Evolutionary conservation across 2,329 filamentous ascomycete species (phyloP).

Genomic region (Acephala macrosclerotiorum): DNA sequence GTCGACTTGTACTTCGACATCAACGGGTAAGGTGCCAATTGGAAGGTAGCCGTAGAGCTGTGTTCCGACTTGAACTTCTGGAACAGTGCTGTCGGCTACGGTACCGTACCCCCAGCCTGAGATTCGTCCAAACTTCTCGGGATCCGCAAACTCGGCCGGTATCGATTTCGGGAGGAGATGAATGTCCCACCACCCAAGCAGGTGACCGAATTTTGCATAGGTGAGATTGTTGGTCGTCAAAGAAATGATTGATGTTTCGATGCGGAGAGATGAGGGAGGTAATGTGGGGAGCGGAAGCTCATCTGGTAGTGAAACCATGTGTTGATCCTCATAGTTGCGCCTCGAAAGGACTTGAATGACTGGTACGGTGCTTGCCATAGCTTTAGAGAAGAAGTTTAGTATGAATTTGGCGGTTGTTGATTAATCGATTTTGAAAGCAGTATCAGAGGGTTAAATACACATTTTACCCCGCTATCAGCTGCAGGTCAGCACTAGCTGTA

Average conservation of each 20-base stretch:
- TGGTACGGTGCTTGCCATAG: slow-evolving; percentile 17
- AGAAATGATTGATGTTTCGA: slow-evolving; percentile 35
- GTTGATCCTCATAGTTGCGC: slow-evolving; percentile 37
- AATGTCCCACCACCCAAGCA: slow-evolving; percentile 40
- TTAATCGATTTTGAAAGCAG: not conserved
- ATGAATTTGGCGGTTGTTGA: not conserved
- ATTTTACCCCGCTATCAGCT: not conserved
- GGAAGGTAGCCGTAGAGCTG: slow-evolving; percentile 38
- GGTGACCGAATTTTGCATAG: slow-evolving; percentile 35
- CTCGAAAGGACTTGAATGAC: slow-evolving; percentile 37
- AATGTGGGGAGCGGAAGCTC: slow-evolving; percentile 30
- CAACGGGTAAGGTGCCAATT: slow-evolving; percentile 39
- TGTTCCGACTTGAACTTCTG: slow-evolving; percentile 27
- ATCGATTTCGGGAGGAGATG: slow-evolving; percentile 37
- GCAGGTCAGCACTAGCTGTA: not conserved
- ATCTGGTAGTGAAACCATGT: slow-evolving; percentile 33
- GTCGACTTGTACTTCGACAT: slow-evolving; percentile 31
- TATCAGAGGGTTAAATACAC: not conserved
- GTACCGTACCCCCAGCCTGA: slow-evolving; percentile 39
- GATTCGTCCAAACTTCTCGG: slow-evolving; percentile 37
- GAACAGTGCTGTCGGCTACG: slow-evolving; percentile 36
- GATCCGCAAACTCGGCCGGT: slow-evolving; percentile 32
- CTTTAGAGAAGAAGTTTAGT: not conserved
- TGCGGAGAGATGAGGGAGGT: slow-evolving; percentile 31
- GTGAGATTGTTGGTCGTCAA: slow-evolving; percentile 39